Percentiles rank a stretch among this genome's conserved stretches.
phyloP scores from a whole-genome alignment of 2,329 filamentous ascomycete species.

The Zelopaecilomyces penicillatus region DNA sequence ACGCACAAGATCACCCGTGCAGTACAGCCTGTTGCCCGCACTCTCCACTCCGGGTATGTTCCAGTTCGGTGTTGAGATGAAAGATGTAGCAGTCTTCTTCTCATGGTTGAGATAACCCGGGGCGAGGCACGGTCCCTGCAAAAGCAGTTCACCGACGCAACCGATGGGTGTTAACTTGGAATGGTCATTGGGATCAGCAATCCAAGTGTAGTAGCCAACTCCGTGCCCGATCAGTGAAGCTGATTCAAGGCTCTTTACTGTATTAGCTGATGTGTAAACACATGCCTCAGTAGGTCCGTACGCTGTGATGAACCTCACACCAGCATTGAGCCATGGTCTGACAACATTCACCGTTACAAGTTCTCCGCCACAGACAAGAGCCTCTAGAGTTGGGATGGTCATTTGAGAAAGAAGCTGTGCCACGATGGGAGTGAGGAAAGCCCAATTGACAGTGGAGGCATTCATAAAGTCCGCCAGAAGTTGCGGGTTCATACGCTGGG shows the following conservation, averaged over 20 bases:
- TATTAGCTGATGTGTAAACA: conserved; percentile 3
- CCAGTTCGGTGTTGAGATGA: conserved; percentile 42
- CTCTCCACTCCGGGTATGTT: conserved; percentile 13
- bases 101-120: conserved; percentile 33
- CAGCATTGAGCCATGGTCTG: neutral
- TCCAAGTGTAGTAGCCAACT: conserved; percentile 21
- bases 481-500: conserved; percentile 1
- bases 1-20: conserved; percentile 15
- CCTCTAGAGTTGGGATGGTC: conserved; percentile 5
- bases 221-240: neutral
- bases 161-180: conserved; percentile 31
- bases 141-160: conserved; percentile 33
- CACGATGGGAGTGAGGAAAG: conserved; percentile 1
- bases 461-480: neutral
- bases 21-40: conserved; percentile 5
- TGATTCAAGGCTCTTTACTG: neutral
- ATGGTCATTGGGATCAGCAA: conserved; percentile 30
- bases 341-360: neutral
- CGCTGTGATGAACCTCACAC: conserved; percentile 5
- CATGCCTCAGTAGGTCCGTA: conserved; percentile 9
- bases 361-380: conserved; percentile 8
- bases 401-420: neutral
- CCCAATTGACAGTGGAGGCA: neutral
- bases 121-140: conserved; percentile 44
- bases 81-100: conserved; percentile 33